Conservation (phyloP, 148 eudicot species). For the Vaccinium corymbosum region DNA sequence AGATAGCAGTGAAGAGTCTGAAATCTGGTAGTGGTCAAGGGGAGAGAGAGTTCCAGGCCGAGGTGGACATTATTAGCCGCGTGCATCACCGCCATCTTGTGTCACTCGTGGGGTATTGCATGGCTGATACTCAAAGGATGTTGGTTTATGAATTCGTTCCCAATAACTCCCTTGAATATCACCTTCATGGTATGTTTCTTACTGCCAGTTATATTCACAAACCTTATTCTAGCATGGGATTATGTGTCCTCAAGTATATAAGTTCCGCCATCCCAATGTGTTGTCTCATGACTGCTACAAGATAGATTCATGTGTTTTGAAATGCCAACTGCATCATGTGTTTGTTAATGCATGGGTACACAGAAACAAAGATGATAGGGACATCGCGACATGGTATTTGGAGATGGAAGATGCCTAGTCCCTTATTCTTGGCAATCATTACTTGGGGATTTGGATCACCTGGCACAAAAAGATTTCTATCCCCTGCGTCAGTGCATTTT, state of each 20-base stretch:
- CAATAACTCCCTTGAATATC: slow-evolving; percentile 27
- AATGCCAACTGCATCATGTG: background rate
- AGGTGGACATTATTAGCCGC: slow-evolving; percentile 39
- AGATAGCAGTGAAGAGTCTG: slow-evolving; percentile 33
- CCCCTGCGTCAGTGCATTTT: background rate
- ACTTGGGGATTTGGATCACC: background rate
- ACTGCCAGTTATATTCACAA: background rate
- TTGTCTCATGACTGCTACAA: background rate
- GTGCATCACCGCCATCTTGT: slow-evolving; percentile 42
- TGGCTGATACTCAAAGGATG: slow-evolving; percentile 25
- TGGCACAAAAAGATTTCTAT: background rate
- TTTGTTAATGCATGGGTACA: background rate
- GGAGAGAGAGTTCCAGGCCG: slow-evolving; percentile 33
- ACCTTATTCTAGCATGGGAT: background rate
- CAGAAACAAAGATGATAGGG: background rate
- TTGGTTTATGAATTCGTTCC: slow-evolving; percentile 39
- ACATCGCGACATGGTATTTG: background rate
- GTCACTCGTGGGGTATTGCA: slow-evolving; percentile 42
- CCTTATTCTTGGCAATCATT: background rate
- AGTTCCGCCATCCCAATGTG: background rate
- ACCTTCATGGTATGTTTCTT: slow-evolving; percentile 30
- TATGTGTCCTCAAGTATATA: background rate
- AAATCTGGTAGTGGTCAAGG: slow-evolving; percentile 36
- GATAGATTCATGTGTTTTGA: background rate
- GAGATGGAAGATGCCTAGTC: background rate